Base-by-base conservation (phyloP, 2,329 filamentous ascomycete genomes). In the Verticillium alfalfae region DNA sequence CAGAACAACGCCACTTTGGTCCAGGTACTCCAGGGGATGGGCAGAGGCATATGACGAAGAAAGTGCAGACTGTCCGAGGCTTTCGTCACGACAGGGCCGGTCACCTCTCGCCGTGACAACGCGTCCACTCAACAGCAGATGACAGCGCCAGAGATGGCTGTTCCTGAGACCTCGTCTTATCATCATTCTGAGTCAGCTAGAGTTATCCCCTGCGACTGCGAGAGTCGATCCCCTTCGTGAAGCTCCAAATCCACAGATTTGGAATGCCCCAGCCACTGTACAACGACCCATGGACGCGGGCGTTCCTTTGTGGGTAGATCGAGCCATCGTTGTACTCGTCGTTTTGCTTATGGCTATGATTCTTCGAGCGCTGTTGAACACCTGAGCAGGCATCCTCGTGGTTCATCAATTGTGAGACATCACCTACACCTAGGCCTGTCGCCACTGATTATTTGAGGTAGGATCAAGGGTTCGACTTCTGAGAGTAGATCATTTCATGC, bases 301-400 rank as follows among this genome's bases (percentile, higher is more conserved):
- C 2, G 83, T 91, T 16, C 84, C 88, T 1, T 76, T 87, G 13
- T 96, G 92, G 90, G 81, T 97, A 18, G 93, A 97, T 73, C 86
- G 91, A 65, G 84, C 88, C 41, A 97, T 97, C 66, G 85, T 88
- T 26, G 88, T 86, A 7, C 75, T 97, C 18, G 79, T 91, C 0
- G 81, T 91, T 15, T 79, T 90, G 34, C 77, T 97, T 22, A 78
- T 88, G 3, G 85, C 91, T 26, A 85, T 96, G 79, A 78, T 97
- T 26, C 63, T 85, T 61, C 88, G 85, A 69, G 77, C 86, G 34
- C 66, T 84, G 16, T 70, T 77, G 55, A 75, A 70, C 49, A 60
- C 64, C 6, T 68, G 65, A 63, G 68, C 10, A 15, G 54, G 5
- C 13, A 8, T 34, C 15, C 5, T 22, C 18, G 26, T 26, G 45